Evolutionary conservation across 176 grass and related monocot genomes (phyloP).

Genomic region (Dactylis glomerata): DNA sequence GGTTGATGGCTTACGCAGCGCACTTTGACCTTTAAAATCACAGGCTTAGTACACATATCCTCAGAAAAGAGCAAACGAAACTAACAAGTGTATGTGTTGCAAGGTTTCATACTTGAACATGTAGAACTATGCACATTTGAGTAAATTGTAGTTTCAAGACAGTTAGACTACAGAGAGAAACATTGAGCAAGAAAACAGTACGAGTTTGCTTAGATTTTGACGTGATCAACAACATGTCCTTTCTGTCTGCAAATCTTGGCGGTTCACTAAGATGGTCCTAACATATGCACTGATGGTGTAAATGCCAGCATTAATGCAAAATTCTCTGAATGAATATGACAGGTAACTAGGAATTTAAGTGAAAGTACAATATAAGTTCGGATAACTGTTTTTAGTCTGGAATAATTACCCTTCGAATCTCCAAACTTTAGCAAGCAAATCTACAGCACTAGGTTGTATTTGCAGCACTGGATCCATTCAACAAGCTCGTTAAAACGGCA

Average conservation of each 20-base stretch:
- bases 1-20: conserved; percentile 29
- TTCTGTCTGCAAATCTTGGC: not conserved
- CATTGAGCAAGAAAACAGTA: not conserved
- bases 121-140: not conserved
- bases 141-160: not conserved
- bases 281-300: not conserved
- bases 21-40: conserved; percentile 47
- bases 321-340: not conserved
- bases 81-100: too few species aligned
- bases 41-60: not conserved
- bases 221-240: not conserved
- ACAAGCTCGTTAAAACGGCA: not conserved
- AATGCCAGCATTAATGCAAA: not conserved
- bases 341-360: not conserved
- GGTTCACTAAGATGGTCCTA: not conserved
- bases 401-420: not conserved
- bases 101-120: not conserved
- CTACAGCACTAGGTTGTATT: not conserved
- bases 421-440: not conserved
- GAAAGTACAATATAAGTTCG: not conserved
- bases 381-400: not conserved
- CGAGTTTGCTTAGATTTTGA: not conserved
- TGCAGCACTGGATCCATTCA: not conserved
- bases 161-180: not conserved
- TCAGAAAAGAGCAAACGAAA: too few species aligned